These are phyloP conservation scores for Geranomyces variabilis DNA, from an alignment of 192 early-diverging fungal genomes.

Conservation along the genomic window DNA sequence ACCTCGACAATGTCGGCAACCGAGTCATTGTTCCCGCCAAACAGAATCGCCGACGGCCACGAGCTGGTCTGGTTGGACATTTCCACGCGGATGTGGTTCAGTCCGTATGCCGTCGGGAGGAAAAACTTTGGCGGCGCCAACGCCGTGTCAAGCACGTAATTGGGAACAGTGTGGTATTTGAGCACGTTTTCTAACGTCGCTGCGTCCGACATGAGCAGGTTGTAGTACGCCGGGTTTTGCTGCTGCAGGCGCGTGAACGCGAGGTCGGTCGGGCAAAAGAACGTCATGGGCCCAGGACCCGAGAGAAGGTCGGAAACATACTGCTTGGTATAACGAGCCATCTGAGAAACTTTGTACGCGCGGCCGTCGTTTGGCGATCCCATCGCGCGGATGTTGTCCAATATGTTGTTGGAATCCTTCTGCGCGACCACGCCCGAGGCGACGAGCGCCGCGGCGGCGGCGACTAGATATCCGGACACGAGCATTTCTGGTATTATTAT, in stretches of 20 bases:
- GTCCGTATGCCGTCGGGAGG: too few species aligned
- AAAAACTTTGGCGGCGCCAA: too few species aligned
- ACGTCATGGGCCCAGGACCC: background rate
- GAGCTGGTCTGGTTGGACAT: background rate
- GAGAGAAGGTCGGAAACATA: background rate
- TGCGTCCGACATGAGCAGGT: background rate
- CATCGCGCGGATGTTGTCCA: too few species aligned
- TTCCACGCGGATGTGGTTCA: background rate
- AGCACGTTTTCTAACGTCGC: too few species aligned
- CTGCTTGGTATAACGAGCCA: background rate
- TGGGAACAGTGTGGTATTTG: too few species aligned
- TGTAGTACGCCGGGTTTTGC: background rate
- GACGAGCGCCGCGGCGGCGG: background rate
- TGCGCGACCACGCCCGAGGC: background rate
- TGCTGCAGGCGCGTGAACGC: background rate
- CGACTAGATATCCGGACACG: background rate
- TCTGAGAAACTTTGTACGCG: too few species aligned
- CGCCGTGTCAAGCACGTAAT: too few species aligned
- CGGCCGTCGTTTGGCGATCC: too few species aligned
- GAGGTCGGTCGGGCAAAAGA: background rate
- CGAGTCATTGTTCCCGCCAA: background rate
- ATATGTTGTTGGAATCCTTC: background rate
- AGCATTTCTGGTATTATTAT: too few species aligned
- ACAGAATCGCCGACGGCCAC: background rate
- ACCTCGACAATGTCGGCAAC: background rate